These are phyloP conservation scores for Colletotrichum gigasporum DNA, from an alignment of 2,329 filamentous ascomycete genomes.

Conservation along the genomic window DNA sequence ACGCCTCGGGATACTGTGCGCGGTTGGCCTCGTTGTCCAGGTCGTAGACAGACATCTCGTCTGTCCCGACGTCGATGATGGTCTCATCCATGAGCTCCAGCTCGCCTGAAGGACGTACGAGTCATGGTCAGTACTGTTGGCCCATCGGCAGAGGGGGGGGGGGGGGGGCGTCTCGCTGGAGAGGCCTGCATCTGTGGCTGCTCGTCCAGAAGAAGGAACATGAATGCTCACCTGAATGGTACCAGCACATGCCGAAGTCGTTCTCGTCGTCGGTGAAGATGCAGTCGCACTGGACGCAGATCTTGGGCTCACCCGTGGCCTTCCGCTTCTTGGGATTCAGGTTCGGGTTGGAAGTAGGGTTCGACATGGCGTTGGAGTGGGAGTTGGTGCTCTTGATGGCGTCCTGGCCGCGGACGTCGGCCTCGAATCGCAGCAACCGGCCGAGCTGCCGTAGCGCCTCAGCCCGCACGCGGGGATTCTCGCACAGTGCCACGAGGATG, in stretches of 20 bases:
- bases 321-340: constrained; percentile 25
- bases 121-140: not conserved
- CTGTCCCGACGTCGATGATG: constrained; percentile 11
- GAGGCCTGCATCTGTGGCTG: too few species aligned
- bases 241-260: constrained; percentile 23
- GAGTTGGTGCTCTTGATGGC: constrained; percentile 6
- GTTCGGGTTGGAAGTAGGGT: too few species aligned
- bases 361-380: too few species aligned
- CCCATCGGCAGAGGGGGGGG: not conserved
- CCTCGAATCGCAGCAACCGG: constrained; percentile 28
- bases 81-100: constrained; percentile 31
- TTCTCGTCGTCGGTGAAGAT: constrained; percentile 33
- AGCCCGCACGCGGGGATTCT: constrained; percentile 18
- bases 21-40: constrained; percentile 30
- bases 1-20: constrained; percentile 27
- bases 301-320: constrained; percentile 22
- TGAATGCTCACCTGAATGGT: constrained; percentile 29
- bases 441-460: constrained; percentile 28
- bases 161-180: too few species aligned
- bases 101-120: constrained; percentile 12
- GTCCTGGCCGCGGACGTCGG: constrained; percentile 6
- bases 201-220: not conserved
- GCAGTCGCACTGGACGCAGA: constrained; percentile 32
- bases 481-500: constrained; percentile 33
- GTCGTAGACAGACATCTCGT: constrained; percentile 16